Percentiles rank a stretch among this genome's conserved stretches.
phyloP scores from a whole-genome alignment of 345 rosid genomes.

The Angophora floribunda region DNA sequence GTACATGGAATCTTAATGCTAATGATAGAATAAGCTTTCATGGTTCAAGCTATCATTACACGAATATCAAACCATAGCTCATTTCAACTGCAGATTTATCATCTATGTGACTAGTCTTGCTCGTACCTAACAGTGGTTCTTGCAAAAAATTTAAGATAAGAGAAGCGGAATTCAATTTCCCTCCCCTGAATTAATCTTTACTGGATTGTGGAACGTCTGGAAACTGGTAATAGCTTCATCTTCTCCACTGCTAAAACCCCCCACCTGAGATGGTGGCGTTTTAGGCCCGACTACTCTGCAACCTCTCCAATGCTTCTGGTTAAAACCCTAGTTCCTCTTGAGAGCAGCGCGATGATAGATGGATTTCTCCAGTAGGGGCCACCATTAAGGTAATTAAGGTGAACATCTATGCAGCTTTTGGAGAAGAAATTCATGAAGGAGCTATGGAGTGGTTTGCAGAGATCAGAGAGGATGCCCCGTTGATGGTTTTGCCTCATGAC shows the following conservation, averaged over 20 bases:
- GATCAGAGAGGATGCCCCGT: background rate
- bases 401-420: background rate
- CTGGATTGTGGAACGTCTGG: background rate
- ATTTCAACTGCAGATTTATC: background rate
- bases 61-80: background rate
- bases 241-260: background rate
- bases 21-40: background rate
- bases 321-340: background rate
- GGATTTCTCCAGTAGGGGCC: background rate
- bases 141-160: background rate
- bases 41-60: background rate
- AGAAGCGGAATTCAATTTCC: background rate
- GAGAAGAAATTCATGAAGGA: background rate
- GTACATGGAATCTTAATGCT: background rate
- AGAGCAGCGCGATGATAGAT: background rate
- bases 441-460: background rate
- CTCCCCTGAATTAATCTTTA: background rate
- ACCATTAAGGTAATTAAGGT: background rate
- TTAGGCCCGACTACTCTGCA: background rate
- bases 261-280: background rate
- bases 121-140: background rate
- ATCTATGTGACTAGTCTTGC: background rate
- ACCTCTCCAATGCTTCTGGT: background rate
- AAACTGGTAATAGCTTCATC: background rate
- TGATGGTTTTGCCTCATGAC: background rate